Conservation (phyloP, 495 filamentous ascomycete species). For the Daldinia vernicosa region DNA sequence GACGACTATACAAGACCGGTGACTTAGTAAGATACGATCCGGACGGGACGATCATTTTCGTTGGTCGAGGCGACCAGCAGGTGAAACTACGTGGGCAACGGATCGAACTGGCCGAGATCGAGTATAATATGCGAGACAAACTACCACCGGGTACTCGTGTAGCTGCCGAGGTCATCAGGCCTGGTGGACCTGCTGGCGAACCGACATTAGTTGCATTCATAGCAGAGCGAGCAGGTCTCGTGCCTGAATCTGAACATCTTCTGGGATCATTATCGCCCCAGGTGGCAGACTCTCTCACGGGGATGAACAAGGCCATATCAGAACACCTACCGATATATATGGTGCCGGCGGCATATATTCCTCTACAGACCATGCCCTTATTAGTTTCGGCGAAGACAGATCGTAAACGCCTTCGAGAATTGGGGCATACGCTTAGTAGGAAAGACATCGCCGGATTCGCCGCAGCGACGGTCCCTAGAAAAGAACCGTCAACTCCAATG, state of each 20-base stretch:
- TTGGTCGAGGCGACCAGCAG: constrained; percentile 70
- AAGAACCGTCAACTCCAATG: constrained; percentile 42
- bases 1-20: constrained; percentile 73
- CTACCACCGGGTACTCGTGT: constrained; percentile 48
- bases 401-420: constrained; percentile 61
- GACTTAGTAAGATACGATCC: constrained; percentile 69
- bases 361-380: constrained; percentile 63
- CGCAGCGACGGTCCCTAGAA: constrained; percentile 30
- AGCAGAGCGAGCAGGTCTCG: constrained; percentile 42
- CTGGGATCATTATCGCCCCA: constrained; percentile 42
- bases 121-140: constrained; percentile 60
- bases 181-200: constrained; percentile 47
- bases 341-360: constrained; percentile 70
- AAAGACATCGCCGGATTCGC: constrained; percentile 46
- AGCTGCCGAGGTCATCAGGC: constrained; percentile 56
- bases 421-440: constrained; percentile 48
- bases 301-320: constrained; percentile 48
- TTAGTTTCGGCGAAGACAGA: constrained; percentile 69
- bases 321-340: constrained; percentile 61
- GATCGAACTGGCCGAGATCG: constrained; percentile 72
- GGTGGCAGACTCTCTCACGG: constrained; percentile 42
- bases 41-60: constrained; percentile 67
- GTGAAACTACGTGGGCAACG: constrained; percentile 73
- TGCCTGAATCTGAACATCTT: constrained; percentile 30
- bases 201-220: constrained; percentile 55